phyloP scores from a whole-genome alignment of 768 basidiomycete genomes.

The Macrolepiota fuliginosa region DNA sequence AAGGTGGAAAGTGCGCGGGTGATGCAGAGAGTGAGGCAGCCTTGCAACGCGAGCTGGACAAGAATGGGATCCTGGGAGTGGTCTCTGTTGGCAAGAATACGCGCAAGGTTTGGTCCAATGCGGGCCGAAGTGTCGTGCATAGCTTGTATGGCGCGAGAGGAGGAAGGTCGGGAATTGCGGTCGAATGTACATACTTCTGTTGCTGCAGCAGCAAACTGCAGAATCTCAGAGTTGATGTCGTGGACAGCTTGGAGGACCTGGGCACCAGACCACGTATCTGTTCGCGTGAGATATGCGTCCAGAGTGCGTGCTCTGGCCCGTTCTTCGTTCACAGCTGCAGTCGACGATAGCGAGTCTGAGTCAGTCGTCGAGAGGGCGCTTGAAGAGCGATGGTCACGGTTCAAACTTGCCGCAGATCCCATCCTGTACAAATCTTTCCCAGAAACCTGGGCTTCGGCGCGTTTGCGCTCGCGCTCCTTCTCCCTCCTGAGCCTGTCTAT shows the following conservation, averaged over 20 bases:
- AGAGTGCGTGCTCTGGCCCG: constrained; percentile 54
- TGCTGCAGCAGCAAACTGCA: constrained; percentile 76
- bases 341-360: constrained; percentile 17
- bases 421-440: constrained; percentile 1
- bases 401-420: background rate
- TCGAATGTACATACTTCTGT: constrained; percentile 63
- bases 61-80: constrained; percentile 75
- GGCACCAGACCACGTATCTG: constrained; percentile 73
- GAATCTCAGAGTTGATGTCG: constrained; percentile 77
- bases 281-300: constrained; percentile 72
- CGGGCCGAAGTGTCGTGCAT: constrained; percentile 61
- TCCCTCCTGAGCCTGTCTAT: constrained; percentile 49
- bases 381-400: constrained; percentile 5
- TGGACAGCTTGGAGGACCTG: constrained; percentile 78
- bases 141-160: constrained; percentile 42
- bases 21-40: constrained; percentile 64
- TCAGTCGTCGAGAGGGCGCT: background rate
- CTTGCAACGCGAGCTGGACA: constrained; percentile 75
- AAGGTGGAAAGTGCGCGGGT: constrained; percentile 68
- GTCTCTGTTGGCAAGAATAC: constrained; percentile 59
- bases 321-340: constrained; percentile 42
- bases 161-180: constrained; percentile 4
- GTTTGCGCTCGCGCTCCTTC: constrained; percentile 30
- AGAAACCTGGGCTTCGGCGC: constrained; percentile 25
- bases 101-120: constrained; percentile 60